Evolutionary conservation across 495 filamentous ascomycete genomes (phyloP), one percentile per base, ranked within the genome.

Genomic region (Aspergillus ellipticus): DNA sequence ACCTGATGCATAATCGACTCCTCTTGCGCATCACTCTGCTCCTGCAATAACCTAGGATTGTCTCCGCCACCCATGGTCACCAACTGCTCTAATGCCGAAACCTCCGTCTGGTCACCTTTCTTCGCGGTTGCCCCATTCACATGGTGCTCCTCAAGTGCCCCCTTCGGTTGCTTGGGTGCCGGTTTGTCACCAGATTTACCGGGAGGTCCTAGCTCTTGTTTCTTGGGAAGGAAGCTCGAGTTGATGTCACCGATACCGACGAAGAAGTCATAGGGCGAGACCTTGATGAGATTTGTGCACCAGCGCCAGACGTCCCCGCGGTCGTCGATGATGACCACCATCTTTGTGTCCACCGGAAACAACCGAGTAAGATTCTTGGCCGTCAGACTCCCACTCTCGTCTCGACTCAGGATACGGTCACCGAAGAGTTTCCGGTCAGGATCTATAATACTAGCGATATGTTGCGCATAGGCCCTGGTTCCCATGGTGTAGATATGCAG

Each of bases 401-500:
- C 92, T 52, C 94, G 86, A 65, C 92, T 96, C 59, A 99, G 87
- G 65, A 99, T 92, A 42, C 94, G 82, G 66, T 96, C 90, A 3
- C 89, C 93, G 65, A 99, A 99, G 13, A 96, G 82, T 66, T 87
- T 93, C 48, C 86, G 84, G 21, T 90, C 83, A 1, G 93, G 93
- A 68, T 99, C 94, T 51, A 99, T 88, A 59, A 97, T 91, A 62
- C 88, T 85, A 17, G 93, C 93, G 61, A 99, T 94, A 53, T 89
- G 83, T 57, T 92, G 78, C 22, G 94, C 94, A 66, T 99, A 99
- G 8, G 91, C 89, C 57, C 94, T 84, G 42, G 94, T 99, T 52
- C 92, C 94, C 94, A 97, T 97, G 20, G 94, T 98, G 74, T 99
- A 99, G 64, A 99, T 92, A 61, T 99, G 94, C 60, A 97, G 74